A percentile compares a stretch with the other conserved stretches of the same genome.
Conservation (phyloP, 2,329 filamentous ascomycete genomes). For the Arthrobotrys musiformis region DNA sequence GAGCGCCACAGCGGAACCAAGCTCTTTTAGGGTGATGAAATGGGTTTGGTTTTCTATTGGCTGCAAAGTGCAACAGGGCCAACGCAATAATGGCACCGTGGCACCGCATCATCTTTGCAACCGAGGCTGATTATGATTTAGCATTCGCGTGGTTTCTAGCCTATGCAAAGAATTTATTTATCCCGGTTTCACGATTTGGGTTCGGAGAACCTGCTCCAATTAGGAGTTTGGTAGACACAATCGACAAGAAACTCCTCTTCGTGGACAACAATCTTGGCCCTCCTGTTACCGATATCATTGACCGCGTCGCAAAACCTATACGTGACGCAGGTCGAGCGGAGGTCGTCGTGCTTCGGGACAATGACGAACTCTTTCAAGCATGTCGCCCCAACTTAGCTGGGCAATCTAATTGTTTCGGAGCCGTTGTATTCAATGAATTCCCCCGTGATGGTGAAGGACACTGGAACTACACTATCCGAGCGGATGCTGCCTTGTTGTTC, state of each 20-base stretch:
- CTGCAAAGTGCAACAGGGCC: constrained; percentile 19
- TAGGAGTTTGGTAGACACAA: constrained; percentile 71
- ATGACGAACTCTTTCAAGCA: constrained; percentile 70
- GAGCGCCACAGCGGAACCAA: not conserved
- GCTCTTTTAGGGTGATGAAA: not conserved
- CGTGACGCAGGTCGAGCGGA: constrained; percentile 60
- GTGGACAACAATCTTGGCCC: constrained; percentile 75
- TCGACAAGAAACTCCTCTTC: constrained; percentile 74
- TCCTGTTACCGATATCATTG: constrained; percentile 57
- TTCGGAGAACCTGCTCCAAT: constrained; percentile 73
- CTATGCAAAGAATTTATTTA: constrained; percentile 84
- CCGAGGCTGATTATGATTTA: no score
- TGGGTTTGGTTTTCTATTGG: not conserved
- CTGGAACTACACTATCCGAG: constrained; percentile 89
- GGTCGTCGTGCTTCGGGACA: constrained; percentile 68
- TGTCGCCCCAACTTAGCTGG: constrained; percentile 75
- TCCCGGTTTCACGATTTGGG: constrained; percentile 79
- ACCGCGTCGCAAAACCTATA: constrained; percentile 51
- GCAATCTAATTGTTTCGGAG: constrained; percentile 77
- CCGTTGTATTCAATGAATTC: constrained; percentile 79
- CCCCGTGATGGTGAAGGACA: constrained; percentile 71
- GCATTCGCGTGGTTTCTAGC: constrained; percentile 57
- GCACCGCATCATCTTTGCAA: no score
- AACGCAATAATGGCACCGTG: no score
- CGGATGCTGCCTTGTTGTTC: constrained; percentile 73